Conservation (phyloP, 202 grass and related monocot species). For the Eragrostis tef region DNA sequence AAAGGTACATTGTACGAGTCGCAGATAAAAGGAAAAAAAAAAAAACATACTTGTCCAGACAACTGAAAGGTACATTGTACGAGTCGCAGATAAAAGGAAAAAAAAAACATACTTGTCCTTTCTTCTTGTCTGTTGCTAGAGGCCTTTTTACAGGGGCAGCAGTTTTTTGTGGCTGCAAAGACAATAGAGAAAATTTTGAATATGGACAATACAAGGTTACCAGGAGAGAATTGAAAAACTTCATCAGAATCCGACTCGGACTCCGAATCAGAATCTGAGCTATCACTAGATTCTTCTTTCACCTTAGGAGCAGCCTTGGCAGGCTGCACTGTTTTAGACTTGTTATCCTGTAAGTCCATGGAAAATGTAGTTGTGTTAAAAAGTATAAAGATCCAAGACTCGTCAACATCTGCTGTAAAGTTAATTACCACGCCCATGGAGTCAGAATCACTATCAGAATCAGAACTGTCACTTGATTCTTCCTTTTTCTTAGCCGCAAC, state of each 20-base stretch:
- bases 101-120: constrained; percentile 48
- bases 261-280: constrained; percentile 43
- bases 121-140: constrained; percentile 50
- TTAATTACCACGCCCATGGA: constrained; percentile 54
- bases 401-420: background rate
- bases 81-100: too few relatives aligned
- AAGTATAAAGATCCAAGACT: background rate
- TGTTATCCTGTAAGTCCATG: constrained; percentile 39
- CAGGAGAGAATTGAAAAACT: background rate
- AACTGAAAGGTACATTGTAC: background rate
- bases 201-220: background rate
- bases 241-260: constrained; percentile 61
- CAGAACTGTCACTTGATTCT: constrained; percentile 60
- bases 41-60: too few relatives aligned
- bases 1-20: background rate
- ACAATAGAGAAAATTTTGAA: constrained; percentile 21
- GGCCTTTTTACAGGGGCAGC: constrained; percentile 56
- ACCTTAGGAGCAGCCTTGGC: constrained; percentile 48
- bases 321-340: constrained; percentile 41
- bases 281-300: constrained; percentile 58
- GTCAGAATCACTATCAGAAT: constrained; percentile 53
- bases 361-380: background rate
- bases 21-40: constrained; percentile 21
- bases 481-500: constrained; percentile 55
- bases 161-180: constrained; percentile 68